A percentile compares a stretch with the other conserved stretches of the same genome.
These are phyloP conservation scores for Neonectria sp. DNA, from an alignment of 2,329 filamentous ascomycete species.

Conservation along the genomic window DNA sequence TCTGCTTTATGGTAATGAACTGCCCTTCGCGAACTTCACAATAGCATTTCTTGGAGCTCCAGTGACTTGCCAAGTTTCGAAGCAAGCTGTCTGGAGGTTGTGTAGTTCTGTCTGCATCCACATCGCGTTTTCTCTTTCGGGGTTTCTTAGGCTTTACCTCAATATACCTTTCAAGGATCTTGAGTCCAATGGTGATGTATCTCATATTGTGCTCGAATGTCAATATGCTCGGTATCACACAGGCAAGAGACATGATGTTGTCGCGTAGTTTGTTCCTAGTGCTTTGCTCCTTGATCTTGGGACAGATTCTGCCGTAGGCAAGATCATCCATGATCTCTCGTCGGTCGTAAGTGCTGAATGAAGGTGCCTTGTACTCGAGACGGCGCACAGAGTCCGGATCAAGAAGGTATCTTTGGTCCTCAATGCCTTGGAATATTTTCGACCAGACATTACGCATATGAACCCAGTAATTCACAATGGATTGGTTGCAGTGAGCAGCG, in stretches of 20 bases:
- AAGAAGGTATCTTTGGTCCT: neutral
- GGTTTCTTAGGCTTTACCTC: neutral
- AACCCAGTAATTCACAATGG: neutral
- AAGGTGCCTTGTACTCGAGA: constrained; percentile 9
- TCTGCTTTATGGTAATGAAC: neutral
- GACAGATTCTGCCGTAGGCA: neutral
- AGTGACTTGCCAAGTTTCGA: neutral
- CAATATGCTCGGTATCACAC: neutral
- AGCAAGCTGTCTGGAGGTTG: neutral
- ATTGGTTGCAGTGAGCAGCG: neutral
- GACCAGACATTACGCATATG: neutral
- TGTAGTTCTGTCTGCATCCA: neutral
- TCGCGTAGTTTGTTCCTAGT: neutral
- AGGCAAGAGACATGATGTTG: neutral
- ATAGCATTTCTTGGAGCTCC: neutral
- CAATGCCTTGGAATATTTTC: neutral
- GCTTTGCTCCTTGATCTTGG: neutral
- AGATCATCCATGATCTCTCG: neutral
- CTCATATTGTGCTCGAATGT: constrained; percentile 5
- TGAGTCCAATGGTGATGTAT: constrained; percentile 7
- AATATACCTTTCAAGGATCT: constrained; percentile 8
- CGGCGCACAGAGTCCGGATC: neutral
- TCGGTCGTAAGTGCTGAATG: neutral
- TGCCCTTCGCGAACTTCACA: neutral
- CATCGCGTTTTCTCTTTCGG: neutral